Percentiles rank a stretch among this genome's conserved stretches.
These are phyloP conservation scores for Danielozyma ontarioensis DNA, from an alignment of 805 yeast species.

Conservation along the genomic window DNA sequence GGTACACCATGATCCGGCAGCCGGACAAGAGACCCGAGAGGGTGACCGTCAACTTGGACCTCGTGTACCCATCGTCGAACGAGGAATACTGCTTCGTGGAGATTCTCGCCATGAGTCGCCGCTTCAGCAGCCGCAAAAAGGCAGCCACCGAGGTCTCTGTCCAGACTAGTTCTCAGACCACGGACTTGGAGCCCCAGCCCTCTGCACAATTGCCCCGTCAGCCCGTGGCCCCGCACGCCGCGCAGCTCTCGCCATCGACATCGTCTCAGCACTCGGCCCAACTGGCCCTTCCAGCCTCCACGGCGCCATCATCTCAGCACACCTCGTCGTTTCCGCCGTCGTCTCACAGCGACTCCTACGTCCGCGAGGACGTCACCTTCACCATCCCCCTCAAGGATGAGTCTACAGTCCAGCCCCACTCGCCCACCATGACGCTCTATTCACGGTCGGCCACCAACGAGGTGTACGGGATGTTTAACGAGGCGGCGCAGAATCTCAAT, in stretches of 20 bases:
- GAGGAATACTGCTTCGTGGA: constrained; percentile 65
- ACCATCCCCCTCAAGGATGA: constrained; percentile 43
- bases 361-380: constrained; percentile 25
- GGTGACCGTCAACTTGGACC: constrained; percentile 54
- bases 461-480: constrained; percentile 70
- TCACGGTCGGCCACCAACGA: constrained; percentile 74
- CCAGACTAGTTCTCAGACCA: too few species aligned
- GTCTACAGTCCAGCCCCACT: constrained; percentile 32
- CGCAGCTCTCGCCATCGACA: too few species aligned
- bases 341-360: neutral
- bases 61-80: constrained; percentile 40
- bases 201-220: too few species aligned
- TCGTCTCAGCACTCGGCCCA: too few species aligned
- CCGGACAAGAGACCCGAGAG: constrained; percentile 60
- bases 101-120: constrained; percentile 49
- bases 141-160: too few species aligned
- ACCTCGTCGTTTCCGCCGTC: neutral
- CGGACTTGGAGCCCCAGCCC: too few species aligned
- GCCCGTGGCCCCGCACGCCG: neutral
- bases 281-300: too few species aligned
- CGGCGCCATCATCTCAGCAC: too few species aligned
- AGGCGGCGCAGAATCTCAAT: constrained; percentile 31
- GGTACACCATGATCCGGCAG: constrained; percentile 45
- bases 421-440: constrained; percentile 77
- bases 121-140: constrained; percentile 28